A percentile compares a stretch with the other conserved stretches of the same genome.
Conservation (phyloP, 1,284 basidiomycete genomes). For the Cutaneotrichosporon mucoides region DNA sequence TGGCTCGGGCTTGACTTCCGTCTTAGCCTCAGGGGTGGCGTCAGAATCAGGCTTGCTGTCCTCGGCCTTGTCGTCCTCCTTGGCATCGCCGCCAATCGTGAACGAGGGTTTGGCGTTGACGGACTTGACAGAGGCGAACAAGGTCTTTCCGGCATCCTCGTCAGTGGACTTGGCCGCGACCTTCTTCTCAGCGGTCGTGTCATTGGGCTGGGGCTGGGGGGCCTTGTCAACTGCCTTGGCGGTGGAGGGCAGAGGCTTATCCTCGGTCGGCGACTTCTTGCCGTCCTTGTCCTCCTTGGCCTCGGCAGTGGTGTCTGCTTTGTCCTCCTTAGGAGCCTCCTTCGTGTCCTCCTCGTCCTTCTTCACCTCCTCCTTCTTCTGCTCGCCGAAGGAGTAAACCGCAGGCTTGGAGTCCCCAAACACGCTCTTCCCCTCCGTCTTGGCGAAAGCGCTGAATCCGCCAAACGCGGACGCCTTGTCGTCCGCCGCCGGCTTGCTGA, state of each 20-base stretch:
- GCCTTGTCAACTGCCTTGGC: not conserved
- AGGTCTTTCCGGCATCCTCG: too few relatives aligned
- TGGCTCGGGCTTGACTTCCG: too few relatives aligned
- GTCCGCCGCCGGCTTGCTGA: conserved; percentile 22
- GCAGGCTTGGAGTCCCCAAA: conserved; percentile 15
- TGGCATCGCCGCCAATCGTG: too few relatives aligned
- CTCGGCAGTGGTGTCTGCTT: too few relatives aligned
- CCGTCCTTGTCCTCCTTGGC: too few relatives aligned
- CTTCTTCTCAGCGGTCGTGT: not conserved
- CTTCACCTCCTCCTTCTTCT: conserved; percentile 3
- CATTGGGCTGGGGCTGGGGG: not conserved
- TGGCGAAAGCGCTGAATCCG: conserved; percentile 30
- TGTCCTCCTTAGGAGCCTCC: too few relatives aligned
- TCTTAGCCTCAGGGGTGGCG: too few relatives aligned
- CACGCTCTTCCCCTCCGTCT: conserved; percentile 5
- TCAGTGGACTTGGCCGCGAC: too few relatives aligned
- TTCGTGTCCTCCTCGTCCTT: not conserved
- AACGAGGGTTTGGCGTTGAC: too few relatives aligned
- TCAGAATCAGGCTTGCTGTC: not conserved
- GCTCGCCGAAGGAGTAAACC: not conserved
- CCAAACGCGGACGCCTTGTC: conserved; percentile 13
- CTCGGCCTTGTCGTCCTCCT: not conserved
- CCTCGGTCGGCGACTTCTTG: too few relatives aligned
- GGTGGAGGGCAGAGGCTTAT: not conserved
- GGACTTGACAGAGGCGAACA: too few relatives aligned